A percentile compares a stretch with the other conserved stretches of the same genome.
phyloP scores from a whole-genome alignment of 1,139 yeast species.

The Meyerozyma sp. region DNA sequence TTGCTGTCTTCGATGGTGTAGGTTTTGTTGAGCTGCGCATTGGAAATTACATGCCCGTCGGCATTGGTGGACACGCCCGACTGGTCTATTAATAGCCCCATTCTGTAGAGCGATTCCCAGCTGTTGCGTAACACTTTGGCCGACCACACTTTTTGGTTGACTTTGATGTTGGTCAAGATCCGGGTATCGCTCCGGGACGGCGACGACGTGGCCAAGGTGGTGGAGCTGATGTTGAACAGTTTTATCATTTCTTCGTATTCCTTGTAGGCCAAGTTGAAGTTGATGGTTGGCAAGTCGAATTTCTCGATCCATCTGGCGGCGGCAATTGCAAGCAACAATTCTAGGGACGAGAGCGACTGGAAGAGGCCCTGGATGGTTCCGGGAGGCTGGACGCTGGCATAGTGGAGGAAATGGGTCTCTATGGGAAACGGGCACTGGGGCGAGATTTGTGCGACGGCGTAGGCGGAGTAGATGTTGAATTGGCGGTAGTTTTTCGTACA shows the following conservation, averaged over 20 bases:
- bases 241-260: conserved; percentile 65
- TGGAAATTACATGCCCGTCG: conserved; percentile 28
- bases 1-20: conserved; percentile 37
- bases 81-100: conserved; percentile 33
- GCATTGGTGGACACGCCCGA: conserved; percentile 24
- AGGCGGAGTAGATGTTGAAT: conserved; percentile 46
- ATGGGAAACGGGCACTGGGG: conserved; percentile 23
- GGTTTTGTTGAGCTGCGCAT: conserved; percentile 25
- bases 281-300: conserved; percentile 50
- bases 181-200: conserved; percentile 30
- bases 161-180: conserved; percentile 27
- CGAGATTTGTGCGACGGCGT: conserved; percentile 37
- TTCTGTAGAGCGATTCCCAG: conserved; percentile 46
- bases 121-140: conserved; percentile 44
- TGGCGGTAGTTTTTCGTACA: conserved; percentile 56
- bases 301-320: conserved; percentile 69
- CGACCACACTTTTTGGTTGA: conserved; percentile 45
- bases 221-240: conserved; percentile 34
- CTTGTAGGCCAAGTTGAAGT: conserved; percentile 71
- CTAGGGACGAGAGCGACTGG: conserved; percentile 59
- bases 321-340: conserved; percentile 61
- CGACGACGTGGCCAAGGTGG: conserved; percentile 18
- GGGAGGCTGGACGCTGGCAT: conserved; percentile 14
- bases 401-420: conserved; percentile 24
- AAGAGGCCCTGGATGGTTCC: conserved; percentile 26